A percentile compares a stretch with the other conserved stretches of the same genome.
These are phyloP conservation scores for Melastoma candidum DNA, from an alignment of 441 rosid genomes.

Conservation along the genomic window DNA sequence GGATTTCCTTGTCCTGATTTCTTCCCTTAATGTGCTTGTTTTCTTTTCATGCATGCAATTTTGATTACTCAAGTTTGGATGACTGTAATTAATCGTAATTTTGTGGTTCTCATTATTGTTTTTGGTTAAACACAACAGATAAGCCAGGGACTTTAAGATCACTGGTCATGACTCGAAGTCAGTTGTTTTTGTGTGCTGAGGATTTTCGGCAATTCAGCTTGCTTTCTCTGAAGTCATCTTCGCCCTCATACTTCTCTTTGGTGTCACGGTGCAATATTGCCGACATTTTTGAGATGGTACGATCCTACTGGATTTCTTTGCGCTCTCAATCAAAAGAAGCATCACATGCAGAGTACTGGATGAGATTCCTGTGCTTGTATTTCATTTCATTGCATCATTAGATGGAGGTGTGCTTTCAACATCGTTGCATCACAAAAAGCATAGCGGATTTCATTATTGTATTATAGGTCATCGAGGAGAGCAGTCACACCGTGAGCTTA, in stretches of 20 bases:
- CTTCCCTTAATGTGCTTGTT: too few species aligned
- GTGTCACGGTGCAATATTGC: slow-evolving; percentile 52
- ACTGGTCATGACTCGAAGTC: slow-evolving; percentile 50
- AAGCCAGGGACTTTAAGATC: slow-evolving; percentile 64
- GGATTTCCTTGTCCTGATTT: too few species aligned
- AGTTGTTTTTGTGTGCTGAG: slow-evolving; percentile 61
- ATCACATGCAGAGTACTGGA: neutral
- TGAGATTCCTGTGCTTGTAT: neutral
- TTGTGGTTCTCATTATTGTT: neutral
- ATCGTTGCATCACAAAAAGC: neutral
- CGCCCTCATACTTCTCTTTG: slow-evolving; percentile 49
- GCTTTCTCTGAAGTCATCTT: slow-evolving; percentile 28
- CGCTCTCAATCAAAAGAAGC: neutral
- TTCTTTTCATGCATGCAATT: too few species aligned
- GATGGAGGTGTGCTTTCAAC: neutral
- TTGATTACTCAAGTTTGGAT: too few species aligned
- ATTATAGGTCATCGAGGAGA: slow-evolving; percentile 49
- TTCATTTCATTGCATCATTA: neutral
- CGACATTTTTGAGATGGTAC: slow-evolving; percentile 63
- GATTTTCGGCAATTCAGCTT: slow-evolving; percentile 56
- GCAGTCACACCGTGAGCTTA: slow-evolving; percentile 25
- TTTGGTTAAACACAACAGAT: slow-evolving; percentile 30
- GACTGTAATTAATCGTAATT: too few species aligned
- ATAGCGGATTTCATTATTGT: slow-evolving; percentile 1
- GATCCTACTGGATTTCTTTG: slow-evolving; percentile 1